Conservation (phyloP, 768 basidiomycete genomes). For the Rhodotorula toruloides region DNA sequence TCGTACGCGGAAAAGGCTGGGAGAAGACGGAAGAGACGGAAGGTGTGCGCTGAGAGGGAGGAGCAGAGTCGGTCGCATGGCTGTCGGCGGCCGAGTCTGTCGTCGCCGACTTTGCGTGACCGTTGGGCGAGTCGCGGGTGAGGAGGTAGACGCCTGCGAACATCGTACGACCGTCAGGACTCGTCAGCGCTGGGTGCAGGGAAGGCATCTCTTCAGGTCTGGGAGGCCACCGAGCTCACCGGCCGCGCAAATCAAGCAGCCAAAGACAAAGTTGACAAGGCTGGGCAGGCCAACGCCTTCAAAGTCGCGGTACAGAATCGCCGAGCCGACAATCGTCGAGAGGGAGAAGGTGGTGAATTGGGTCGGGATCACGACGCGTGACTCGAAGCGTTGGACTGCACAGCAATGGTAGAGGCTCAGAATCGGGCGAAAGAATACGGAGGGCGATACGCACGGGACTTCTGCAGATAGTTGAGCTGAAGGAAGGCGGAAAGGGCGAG, state of each 20-base stretch:
- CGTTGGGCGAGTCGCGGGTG: constrained; percentile 10
- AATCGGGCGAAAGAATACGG: constrained; percentile 38
- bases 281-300: constrained; percentile 42
- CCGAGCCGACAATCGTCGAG: constrained; percentile 85
- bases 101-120: too few relatives aligned
- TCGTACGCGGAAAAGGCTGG: too few relatives aligned
- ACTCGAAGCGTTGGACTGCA: constrained; percentile 86
- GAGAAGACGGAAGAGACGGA: neutral
- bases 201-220: neutral
- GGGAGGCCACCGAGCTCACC: constrained; percentile 8
- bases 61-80: too few relatives aligned
- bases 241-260: constrained; percentile 4
- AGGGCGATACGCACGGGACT: constrained; percentile 21
- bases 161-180: neutral
- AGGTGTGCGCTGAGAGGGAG: neutral
- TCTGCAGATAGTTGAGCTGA: constrained; percentile 48
- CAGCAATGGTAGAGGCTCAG: constrained; percentile 68
- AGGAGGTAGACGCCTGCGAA: constrained; percentile 31
- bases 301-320: constrained; percentile 92
- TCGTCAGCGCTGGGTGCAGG: too few relatives aligned
- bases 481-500: constrained; percentile 47
- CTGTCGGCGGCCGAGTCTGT: too few relatives aligned
- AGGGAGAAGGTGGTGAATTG: constrained; percentile 95
- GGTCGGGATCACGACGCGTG: constrained; percentile 88
- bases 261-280: constrained; percentile 30